phyloP scores from a whole-genome alignment of 192 early-diverging fungal species.

The Phycomyces nitens region DNA sequence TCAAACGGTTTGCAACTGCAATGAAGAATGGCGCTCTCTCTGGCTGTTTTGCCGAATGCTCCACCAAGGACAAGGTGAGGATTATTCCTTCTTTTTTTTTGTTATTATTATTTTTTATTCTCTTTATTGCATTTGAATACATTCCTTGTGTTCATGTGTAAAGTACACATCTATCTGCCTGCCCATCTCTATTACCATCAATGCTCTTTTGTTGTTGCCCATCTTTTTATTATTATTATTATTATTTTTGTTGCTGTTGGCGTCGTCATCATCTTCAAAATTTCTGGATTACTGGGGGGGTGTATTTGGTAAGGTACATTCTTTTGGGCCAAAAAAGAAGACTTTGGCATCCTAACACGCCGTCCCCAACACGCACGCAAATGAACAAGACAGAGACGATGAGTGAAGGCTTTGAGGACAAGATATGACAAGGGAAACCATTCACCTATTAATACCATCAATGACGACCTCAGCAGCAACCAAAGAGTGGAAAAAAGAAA shows the following conservation, averaged over 20 bases:
- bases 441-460: no score
- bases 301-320: background rate
- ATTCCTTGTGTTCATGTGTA: background rate
- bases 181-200: no score
- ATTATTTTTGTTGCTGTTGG: background rate
- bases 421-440: no score
- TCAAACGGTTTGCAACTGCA: constrained; percentile 30
- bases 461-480: no score
- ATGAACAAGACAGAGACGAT: no score
- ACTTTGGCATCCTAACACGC: no score
- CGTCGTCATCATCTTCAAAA: no score
- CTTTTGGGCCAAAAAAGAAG: no score
- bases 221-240: background rate
- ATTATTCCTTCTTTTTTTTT: constrained; percentile 6
- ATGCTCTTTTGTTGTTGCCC: no score
- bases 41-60: constrained; percentile 17
- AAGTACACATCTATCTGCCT: no score
- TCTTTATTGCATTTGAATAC: background rate
- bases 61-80: constrained; percentile 37
- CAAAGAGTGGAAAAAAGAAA: background rate
- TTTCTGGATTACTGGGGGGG: background rate
- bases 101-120: background rate
- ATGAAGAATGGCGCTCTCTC: constrained; percentile 21
- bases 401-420: no score
- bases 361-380: no score